These are phyloP conservation scores for Pseudogymnoascus sp. DNA, from an alignment of 2,329 filamentous ascomycete genomes.

Conservation along the genomic window DNA sequence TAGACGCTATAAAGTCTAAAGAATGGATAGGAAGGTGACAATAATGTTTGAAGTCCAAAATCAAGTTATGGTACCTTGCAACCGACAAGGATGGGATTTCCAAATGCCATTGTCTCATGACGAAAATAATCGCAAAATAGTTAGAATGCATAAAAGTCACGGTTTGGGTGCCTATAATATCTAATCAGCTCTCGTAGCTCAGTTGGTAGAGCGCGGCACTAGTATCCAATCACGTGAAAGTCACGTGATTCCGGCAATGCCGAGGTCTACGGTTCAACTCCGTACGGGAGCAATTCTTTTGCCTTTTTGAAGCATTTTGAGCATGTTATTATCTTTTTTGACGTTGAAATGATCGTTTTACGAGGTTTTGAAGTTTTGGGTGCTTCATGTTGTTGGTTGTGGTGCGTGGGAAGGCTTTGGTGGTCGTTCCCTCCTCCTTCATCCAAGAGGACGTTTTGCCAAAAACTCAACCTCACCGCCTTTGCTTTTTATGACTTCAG, in stretches of 20 bases:
- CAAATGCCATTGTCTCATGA: not conserved
- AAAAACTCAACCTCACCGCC: no score
- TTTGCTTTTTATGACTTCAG: not conserved
- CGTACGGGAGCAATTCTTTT: not conserved
- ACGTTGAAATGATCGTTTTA: no score
- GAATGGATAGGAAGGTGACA: not conserved
- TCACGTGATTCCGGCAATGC: not conserved
- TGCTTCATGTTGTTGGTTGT: no score
- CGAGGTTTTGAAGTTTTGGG: no score
- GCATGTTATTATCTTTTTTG: no score
- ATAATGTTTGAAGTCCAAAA: not conserved
- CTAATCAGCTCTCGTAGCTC: constrained; percentile 13
- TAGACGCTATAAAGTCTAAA: not conserved
- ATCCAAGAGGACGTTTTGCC: no score
- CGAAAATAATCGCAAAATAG: no score
- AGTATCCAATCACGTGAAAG: not conserved
- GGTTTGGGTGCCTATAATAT: not conserved
- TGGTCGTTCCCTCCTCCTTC: no score
- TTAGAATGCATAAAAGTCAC: not conserved
- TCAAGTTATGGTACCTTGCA: not conserved
- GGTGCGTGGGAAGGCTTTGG: no score
- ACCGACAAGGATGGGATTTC: not conserved
- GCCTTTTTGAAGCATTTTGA: not conserved
- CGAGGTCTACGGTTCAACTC: not conserved
- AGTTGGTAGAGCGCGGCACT: constrained; percentile 14